A percentile compares a stretch with the other conserved stretches of the same genome.
Evolutionary conservation across 1,284 basidiomycete genomes (phyloP).

Genomic region (Ustilago trichophora): DNA sequence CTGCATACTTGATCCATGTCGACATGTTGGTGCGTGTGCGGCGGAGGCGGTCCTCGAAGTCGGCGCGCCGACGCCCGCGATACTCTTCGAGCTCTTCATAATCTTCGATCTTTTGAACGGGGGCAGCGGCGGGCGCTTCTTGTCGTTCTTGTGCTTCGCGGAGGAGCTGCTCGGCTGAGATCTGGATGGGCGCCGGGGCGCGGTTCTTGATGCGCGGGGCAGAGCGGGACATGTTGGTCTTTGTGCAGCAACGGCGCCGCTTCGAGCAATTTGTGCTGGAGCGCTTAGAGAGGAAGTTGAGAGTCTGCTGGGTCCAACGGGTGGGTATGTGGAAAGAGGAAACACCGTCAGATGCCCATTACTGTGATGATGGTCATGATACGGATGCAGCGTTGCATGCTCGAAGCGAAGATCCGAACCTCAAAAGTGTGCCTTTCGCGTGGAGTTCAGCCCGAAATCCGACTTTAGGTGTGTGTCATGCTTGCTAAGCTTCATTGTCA

Average conservation of each 20-base stretch:
- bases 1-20: conserved; percentile 73
- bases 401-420: neutral
- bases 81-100: conserved; percentile 97
- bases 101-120: conserved; percentile 77
- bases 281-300: neutral
- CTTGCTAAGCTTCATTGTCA: conserved; percentile 3
- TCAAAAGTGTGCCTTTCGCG: conserved; percentile 3
- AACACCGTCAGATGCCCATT: conserved; percentile 10
- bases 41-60: conserved; percentile 94
- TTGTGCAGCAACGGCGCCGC: too few relatives aligned
- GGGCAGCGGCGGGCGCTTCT: conserved; percentile 79
- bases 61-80: conserved; percentile 89
- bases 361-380: neutral
- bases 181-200: conserved; percentile 91
- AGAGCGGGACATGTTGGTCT: conserved; percentile 53
- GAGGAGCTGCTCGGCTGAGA: conserved; percentile 95
- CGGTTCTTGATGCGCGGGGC: conserved; percentile 85
- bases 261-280: too few relatives aligned
- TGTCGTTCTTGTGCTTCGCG: conserved; percentile 98
- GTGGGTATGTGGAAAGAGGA: conserved; percentile 2
- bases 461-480: neutral
- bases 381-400: too few relatives aligned
- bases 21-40: conserved; percentile 79
- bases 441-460: conserved; percentile 7
- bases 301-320: conserved; percentile 1